Evolutionary conservation across 2,329 filamentous ascomycete species (phyloP).

Genomic region (Ophiostoma himal-ulmi): DNA sequence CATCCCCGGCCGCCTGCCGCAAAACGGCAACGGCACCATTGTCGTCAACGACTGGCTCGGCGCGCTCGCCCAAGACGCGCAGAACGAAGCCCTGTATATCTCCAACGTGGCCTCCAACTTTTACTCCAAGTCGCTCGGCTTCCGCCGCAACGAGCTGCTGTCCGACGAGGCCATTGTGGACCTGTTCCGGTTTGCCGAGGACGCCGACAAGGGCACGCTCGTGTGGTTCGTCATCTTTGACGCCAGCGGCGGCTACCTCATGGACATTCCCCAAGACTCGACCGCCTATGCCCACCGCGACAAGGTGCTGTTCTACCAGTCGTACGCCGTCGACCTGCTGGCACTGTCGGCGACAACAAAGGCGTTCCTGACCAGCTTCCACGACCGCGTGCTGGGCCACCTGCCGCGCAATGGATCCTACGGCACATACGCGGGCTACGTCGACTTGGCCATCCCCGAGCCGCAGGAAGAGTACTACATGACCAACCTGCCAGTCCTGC

Average conservation of each 20-base stretch:
- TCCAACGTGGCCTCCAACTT: slow-evolving; percentile 47
- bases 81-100: slow-evolving; percentile 44
- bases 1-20: slow-evolving; percentile 44
- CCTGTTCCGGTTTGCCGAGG: slow-evolving; percentile 51
- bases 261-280: slow-evolving; percentile 48
- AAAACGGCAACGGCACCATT: slow-evolving; percentile 36
- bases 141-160: slow-evolving; percentile 45
- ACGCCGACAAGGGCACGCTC: slow-evolving; percentile 44
- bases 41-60: slow-evolving; percentile 59
- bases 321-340: slow-evolving; percentile 50
- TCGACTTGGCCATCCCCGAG: slow-evolving; percentile 44
- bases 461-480: slow-evolving; percentile 52
- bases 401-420: slow-evolving; percentile 33
- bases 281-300: slow-evolving; percentile 61
- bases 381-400: slow-evolving; percentile 37
- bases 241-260: slow-evolving; percentile 54
- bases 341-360: slow-evolving; percentile 42
- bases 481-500: slow-evolving; percentile 43
- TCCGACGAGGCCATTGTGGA: slow-evolving; percentile 39
- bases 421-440: slow-evolving; percentile 58
- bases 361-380: slow-evolving; percentile 48
- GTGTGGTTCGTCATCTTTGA: slow-evolving; percentile 60
- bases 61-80: slow-evolving; percentile 48
- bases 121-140: slow-evolving; percentile 53
- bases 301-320: slow-evolving; percentile 58